Base-by-base conservation (phyloP, 805 yeast genomes). In the Candida methanosorbosa region DNA sequence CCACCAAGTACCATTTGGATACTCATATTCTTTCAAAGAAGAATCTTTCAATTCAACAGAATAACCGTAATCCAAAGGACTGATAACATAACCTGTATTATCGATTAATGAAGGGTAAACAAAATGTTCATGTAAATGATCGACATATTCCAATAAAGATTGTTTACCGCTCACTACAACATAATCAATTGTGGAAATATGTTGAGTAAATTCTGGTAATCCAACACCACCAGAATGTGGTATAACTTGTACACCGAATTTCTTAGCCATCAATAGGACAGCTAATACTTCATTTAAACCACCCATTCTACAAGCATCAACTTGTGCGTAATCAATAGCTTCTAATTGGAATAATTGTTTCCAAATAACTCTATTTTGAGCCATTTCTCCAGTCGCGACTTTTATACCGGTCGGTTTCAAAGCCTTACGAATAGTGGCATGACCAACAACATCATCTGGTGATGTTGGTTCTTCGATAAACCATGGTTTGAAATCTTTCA, bases 341-440 rank as follows among this genome's bases (percentile, higher is more conserved):
- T 41, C 45, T 13, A 40, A 34, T 25, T 45, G 48, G n/a, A 48
- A 34, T 14, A 48, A 38, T 33, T 48, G 52, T 32, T 48, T 48
- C 38, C 43, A 48, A 32, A 48, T 48, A 23, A 45, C 42, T 39
- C 50, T 41, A 31, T 48, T 48, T 22, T 43, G 46, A 15, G 48
- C 46, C 52, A 48, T 48, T 30, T 48, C 52, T 12, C 52, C 52
- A 9, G 52, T 48, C 19, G 52, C 52, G 2, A 48, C 52, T 26
- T 44, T 40, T 7, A 48, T 40, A 4, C 47, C 46, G 21, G 32
- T 32, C 4, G 42, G 43, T 24, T 44, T 44, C 22, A 48, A 33
- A 13, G 49, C 52, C 19, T 44, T 39, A 26, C 44, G 36, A 28
- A 48, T 46, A 20, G 45, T 37, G 19, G 40, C 37, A 32, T 48